Evolutionary conservation across 2,329 filamentous ascomycete genomes (phyloP), one percentile per base, ranked within the genome.

Genomic region (Periconia digitata): DNA sequence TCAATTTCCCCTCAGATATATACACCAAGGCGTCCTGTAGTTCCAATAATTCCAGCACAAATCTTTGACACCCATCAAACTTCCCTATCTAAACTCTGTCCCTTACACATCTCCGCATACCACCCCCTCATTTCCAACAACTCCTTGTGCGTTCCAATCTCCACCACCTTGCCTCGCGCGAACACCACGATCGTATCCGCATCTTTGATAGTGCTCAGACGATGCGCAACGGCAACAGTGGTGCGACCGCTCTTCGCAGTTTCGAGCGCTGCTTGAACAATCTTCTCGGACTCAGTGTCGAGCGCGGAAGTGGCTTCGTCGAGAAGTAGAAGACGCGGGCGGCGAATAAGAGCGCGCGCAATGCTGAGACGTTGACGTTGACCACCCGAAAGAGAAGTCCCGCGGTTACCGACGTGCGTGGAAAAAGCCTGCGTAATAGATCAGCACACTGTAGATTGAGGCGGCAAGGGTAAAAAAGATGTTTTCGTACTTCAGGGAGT

Each of bases 361-460:
- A 97, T 96, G 42, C 91, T 92, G 29, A 97, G 86, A 51, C 94
- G 88, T 72, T 97, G 92, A 68, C 96, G 96, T 72, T 97, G 94
- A 0, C 92, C 94, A 46, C 94, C 92, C 1, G 64, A 69, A 1
- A 71, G 50, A n/a, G 4, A 74, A 59, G 53, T 72, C 43, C 67
- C 67, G 20, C 61, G 56, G 24, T 47, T 63, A 12, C 69, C 68
- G 36, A 63, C 68, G 40, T 66, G 51, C 2, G 67, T 70, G 32
- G 54, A 54, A 42, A 69, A 38, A 86, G 90, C 76, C 40, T 50
- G 22, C 5, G 5, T n/a, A n/a, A 38, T 8, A 49, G 27, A 8
- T 8, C n/a, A 42, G n/a, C 23, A 8, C 6, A 16, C 2, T 13
- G n/a, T 27, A 12, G 8, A 8, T 27, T 8, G 29, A 16, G 21